Percentiles rank a stretch among this genome's conserved stretches.
Conservation (phyloP, 2,329 filamentous ascomycete species). For the Fusarium nelsonii region DNA sequence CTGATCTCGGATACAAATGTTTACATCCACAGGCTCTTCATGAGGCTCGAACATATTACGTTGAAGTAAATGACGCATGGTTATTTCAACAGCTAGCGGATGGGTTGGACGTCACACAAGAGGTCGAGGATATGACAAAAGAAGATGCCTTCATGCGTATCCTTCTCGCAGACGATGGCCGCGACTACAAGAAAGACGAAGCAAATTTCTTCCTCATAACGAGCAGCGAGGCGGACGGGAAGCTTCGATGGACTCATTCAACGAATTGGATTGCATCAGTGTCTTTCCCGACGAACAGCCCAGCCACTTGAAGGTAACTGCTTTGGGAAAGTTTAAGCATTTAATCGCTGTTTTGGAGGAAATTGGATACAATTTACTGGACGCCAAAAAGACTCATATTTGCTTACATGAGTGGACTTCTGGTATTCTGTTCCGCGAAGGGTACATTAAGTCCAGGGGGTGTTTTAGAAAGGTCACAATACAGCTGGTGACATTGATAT, state of each 20-base stretch:
- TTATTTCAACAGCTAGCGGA: not conserved
- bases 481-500: too few relatives aligned
- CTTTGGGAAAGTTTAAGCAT: fast-evolving
- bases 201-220: not conserved
- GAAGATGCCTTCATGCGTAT: not conserved
- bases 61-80: not conserved
- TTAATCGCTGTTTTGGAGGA: not conserved
- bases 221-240: fast-evolving
- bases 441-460: too few relatives aligned
- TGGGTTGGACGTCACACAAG: not conserved
- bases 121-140: not conserved
- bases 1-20: too few relatives aligned
- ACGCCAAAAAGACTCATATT: not conserved
- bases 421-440: too few relatives aligned
- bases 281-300: fast-evolving
- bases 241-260: fast-evolving
- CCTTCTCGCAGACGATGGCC: not conserved
- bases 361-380: not conserved
- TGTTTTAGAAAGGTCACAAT: too few relatives aligned
- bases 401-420: not conserved
- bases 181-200: not conserved
- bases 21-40: too few relatives aligned
- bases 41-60: not conserved
- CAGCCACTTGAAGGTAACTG: not conserved
- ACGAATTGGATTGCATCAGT: not conserved